Evolutionary conservation across 2,329 filamentous ascomycete species (phyloP).

Genomic region (Claviceps fusiformis): DNA sequence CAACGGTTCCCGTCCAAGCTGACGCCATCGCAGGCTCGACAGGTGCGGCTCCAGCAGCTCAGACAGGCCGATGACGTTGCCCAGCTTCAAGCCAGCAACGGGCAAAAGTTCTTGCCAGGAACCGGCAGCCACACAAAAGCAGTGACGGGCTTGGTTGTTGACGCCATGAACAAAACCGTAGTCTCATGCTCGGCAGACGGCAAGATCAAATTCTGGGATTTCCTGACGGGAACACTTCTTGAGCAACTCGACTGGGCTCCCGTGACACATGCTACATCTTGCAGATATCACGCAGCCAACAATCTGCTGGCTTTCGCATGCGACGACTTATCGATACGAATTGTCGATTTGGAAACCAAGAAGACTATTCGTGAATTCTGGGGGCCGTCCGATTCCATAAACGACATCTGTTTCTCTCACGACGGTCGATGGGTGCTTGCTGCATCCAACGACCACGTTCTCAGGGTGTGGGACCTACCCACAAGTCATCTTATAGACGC

Average conservation of each 20-base stretch:
- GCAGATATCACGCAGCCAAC: slow-evolving; percentile 69
- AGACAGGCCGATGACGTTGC: slow-evolving; percentile 44
- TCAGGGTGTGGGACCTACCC: slow-evolving; percentile 88
- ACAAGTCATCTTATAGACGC: slow-evolving; percentile 93
- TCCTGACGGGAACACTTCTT: slow-evolving; percentile 64
- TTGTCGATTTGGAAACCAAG: slow-evolving; percentile 82
- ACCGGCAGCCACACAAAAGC: slow-evolving; percentile 66
- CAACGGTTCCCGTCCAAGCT: slow-evolving; percentile 74
- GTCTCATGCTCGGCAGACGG: slow-evolving; percentile 84
- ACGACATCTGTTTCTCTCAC: slow-evolving; percentile 78
- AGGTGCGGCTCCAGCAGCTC: slow-evolving; percentile 53
- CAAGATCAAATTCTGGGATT: slow-evolving; percentile 96
- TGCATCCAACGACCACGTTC: slow-evolving; percentile 63
- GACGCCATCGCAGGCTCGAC: slow-evolving; percentile 65
- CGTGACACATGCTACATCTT: slow-evolving; percentile 60
- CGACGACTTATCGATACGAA: slow-evolving; percentile 73
- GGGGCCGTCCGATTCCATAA: slow-evolving; percentile 60
- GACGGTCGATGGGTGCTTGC: slow-evolving; percentile 91
- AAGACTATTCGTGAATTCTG: slow-evolving; percentile 88
- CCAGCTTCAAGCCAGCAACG: slow-evolving; percentile 35
- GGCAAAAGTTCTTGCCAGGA: slow-evolving; percentile 31
- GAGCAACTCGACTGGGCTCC: slow-evolving; percentile 71
- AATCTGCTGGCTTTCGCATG: slow-evolving; percentile 83
- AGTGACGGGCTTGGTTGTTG: slow-evolving; percentile 76
- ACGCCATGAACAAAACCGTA: slow-evolving; percentile 75